phyloP scores from a whole-genome alignment of 805 yeast species.

The Sugiyamaella americana region DNA sequence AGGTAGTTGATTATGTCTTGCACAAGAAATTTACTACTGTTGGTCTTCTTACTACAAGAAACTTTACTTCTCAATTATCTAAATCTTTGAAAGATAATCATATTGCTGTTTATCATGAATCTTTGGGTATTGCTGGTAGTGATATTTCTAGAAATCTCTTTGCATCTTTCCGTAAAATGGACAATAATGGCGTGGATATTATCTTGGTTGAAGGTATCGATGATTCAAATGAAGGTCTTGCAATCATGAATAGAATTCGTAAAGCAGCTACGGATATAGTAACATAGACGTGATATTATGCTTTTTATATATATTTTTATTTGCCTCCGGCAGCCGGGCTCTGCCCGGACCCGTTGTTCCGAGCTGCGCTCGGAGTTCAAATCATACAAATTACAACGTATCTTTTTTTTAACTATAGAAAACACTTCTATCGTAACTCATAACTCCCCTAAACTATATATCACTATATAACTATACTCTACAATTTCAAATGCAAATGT shows the following conservation, averaged over 20 bases:
- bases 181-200: conserved; percentile 54
- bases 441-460: no score
- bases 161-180: conserved; percentile 66
- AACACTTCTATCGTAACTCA: no score
- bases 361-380: no score
- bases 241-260: conserved; percentile 84
- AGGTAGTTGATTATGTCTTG: conserved; percentile 9
- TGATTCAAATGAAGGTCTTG: conserved; percentile 76
- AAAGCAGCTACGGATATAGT: conserved; percentile 75
- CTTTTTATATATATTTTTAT: no score
- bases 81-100: background rate
- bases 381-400: no score
- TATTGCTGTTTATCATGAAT: conserved; percentile 8
- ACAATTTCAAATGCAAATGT: background rate
- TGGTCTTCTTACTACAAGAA: conserved; percentile 15
- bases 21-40: conserved; percentile 4
- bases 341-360: no score
- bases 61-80: conserved; percentile 7
- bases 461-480: background rate
- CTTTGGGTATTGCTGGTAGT: conserved; percentile 43
- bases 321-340: no score
- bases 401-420: no score
- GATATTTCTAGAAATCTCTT: conserved; percentile 76
- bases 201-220: conserved; percentile 81
- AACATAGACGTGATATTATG: no score